Base-by-base conservation (phyloP, 1,284 basidiomycete species). In the Porodaedalea pini region DNA sequence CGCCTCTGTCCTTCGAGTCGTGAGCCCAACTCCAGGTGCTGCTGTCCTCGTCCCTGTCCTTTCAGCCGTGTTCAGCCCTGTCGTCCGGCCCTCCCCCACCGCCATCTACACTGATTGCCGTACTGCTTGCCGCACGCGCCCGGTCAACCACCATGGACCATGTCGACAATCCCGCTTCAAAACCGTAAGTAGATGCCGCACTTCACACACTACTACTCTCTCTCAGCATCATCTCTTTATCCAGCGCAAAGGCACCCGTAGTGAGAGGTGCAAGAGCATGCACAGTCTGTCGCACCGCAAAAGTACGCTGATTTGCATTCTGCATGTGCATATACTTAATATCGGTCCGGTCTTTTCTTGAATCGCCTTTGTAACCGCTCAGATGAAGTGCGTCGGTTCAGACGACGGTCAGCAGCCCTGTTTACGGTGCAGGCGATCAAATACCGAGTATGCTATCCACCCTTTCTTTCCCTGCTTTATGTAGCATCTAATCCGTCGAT, bases 301-400 rank as follows among this genome's bases (percentile, higher is more conserved):
- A 92, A 81, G 90, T 86, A 67, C 40, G 67, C 58, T 62, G 54
- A 54, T 59, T 52, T 61, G 56, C 54, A 49, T 52, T 61, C 60
- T 59, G 39, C 40, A 59, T 57, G 59, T 17, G 15, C 56, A 59
- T 66, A 23, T 17, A 17, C 31, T 19, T 32, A 58, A 62, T 31
- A 15, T 15, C 44, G 48, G 7, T 31, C 39, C 34, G 23, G 29
- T 40, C 31, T 43, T 29, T 32, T 50, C 27, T 49, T 45, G 19
- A 29, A 27, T 43, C 19, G 13, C 63, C 57, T 59, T 59, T 55
- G 58, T 57, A 13, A 34, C 6, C 32, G 13, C n/a, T n/a, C n/a
- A 92, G 90, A 92, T 92, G 89, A 90, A 91, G 70, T 92, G 89
- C 65, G 88, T 92, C 56, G 89, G 88, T 40, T 85, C 90, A 51